Evolutionary conservation across 164 flowering plant species (phyloP).

Genomic region (Platanus orientalis): DNA sequence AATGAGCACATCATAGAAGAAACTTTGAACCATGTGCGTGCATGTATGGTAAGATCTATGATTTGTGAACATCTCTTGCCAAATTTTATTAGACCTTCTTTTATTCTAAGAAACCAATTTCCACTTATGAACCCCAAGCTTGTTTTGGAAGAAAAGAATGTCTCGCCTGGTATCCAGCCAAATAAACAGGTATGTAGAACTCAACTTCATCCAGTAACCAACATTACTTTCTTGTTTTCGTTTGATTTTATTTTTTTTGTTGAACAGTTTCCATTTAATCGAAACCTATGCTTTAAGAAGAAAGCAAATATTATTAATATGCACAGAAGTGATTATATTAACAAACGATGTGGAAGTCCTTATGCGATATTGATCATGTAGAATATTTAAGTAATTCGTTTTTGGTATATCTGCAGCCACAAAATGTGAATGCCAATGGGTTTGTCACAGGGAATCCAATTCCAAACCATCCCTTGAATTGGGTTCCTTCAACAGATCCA

Average conservation of each 20-base stretch:
- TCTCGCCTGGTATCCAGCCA: background rate
- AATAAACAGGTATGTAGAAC: slow-evolving; percentile 6
- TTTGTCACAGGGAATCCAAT: slow-evolving; percentile 15
- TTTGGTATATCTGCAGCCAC: slow-evolving; percentile 14
- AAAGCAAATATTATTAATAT: background rate
- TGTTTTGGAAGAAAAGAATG: slow-evolving; percentile 22
- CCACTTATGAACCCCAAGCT: slow-evolving; percentile 12
- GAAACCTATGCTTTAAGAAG: background rate
- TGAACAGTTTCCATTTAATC: too few species aligned
- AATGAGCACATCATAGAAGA: slow-evolving; percentile 40
- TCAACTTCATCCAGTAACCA: background rate
- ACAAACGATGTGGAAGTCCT: too few species aligned
- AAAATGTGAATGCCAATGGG: slow-evolving; percentile 13
- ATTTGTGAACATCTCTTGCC: too few species aligned
- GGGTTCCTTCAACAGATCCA: slow-evolving; percentile 41
- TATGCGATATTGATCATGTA: too few species aligned
- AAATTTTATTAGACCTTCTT: too few species aligned
- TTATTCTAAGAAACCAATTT: background rate
- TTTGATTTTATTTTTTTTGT: too few species aligned
- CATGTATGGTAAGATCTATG: slow-evolving; percentile 26
- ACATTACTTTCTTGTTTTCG: too few species aligned
- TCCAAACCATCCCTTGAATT: slow-evolving; percentile 22
- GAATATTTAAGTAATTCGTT: too few species aligned
- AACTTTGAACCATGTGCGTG: slow-evolving; percentile 22
- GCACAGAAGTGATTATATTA: too few species aligned